Evolutionary conservation across 495 filamentous ascomycete genomes (phyloP).

Genomic region (Staphylotrichum longicolle): DNA sequence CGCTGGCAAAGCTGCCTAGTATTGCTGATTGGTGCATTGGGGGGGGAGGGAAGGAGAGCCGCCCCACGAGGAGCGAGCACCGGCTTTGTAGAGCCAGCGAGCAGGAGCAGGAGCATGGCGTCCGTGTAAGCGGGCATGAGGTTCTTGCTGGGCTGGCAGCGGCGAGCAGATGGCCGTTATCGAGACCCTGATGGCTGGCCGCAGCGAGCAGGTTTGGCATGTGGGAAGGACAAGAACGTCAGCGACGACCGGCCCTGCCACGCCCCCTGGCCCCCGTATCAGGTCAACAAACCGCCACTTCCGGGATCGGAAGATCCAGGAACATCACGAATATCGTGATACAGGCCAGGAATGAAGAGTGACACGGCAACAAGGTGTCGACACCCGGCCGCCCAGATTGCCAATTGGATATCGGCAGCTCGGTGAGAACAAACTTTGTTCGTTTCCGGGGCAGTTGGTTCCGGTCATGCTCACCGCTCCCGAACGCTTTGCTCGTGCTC

Average conservation of each 20-base stretch:
- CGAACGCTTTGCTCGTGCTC: neutral
- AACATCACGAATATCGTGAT: slow-evolving; percentile 22
- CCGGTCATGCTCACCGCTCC: slow-evolving; percentile 26
- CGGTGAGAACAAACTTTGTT: slow-evolving; percentile 18
- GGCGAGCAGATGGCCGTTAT: slow-evolving; percentile 22
- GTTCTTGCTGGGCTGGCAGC: slow-evolving; percentile 4
- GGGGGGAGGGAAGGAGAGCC: neutral
- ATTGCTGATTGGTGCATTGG: neutral
- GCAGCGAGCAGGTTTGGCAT: slow-evolving; percentile 21
- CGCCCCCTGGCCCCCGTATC: slow-evolving; percentile 19
- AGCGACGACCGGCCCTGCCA: slow-evolving; percentile 7
- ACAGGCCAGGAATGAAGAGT: slow-evolving; percentile 30
- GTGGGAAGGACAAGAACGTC: slow-evolving; percentile 18
- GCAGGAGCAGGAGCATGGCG: slow-evolving; percentile 11
- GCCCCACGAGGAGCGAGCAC: neutral
- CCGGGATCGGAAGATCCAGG: slow-evolving; percentile 30
- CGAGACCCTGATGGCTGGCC: slow-evolving; percentile 20
- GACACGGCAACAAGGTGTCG: slow-evolving; percentile 28
- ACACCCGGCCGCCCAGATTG: slow-evolving; percentile 18
- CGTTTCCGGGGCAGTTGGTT: slow-evolving; percentile 27
- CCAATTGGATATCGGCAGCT: slow-evolving; percentile 21
- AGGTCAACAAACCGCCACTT: slow-evolving; percentile 22
- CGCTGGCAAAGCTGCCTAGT: neutral
- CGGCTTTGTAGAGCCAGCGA: slow-evolving; percentile 9
- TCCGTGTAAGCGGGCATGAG: slow-evolving; percentile 13